Conservation (phyloP, 495 filamentous ascomycete genomes). For the Bathelium albidoporum region DNA sequence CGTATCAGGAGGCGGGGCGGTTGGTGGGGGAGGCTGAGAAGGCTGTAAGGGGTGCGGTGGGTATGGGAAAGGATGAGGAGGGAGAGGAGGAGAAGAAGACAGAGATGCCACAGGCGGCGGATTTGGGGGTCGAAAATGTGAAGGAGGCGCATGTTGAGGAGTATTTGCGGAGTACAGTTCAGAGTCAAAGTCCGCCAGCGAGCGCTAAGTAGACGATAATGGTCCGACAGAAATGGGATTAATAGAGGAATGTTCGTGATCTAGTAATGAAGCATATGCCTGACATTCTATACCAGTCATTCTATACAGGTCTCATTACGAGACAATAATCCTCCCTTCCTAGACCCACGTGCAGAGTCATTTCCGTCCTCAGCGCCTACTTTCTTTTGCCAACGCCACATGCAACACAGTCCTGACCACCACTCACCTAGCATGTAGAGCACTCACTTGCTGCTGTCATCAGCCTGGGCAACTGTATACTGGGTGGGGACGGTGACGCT, state of each 20-base stretch:
- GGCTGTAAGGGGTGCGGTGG: conserved; percentile 14
- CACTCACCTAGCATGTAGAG: too few species aligned
- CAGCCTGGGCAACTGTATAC: conserved; percentile 45
- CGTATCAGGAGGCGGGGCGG: conserved; percentile 15
- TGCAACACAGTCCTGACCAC: background rate
- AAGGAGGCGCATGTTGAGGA: conserved; percentile 25
- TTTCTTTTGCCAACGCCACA: background rate
- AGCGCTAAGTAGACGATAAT: background rate
- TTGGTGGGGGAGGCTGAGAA: conserved; percentile 13
- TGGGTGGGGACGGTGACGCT: conserved; percentile 91
- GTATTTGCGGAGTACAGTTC: conserved; percentile 27
- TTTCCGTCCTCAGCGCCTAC: background rate
- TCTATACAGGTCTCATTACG: too few species aligned
- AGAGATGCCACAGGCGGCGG: conserved; percentile 13
- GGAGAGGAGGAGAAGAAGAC: conserved; percentile 13
- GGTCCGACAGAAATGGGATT: background rate
- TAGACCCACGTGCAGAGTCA: background rate
- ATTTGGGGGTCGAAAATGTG: conserved; percentile 23
- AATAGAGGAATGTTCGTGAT: background rate
- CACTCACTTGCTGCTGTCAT: background rate
- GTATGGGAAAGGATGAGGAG: conserved; percentile 12
- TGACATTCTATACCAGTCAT: too few species aligned
- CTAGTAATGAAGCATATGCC: background rate
- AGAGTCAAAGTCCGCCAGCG: conserved; percentile 8
- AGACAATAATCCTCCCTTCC: background rate